Conservation (phyloP, 805 yeast genomes). For the Teunomyces aglyptinius region DNA sequence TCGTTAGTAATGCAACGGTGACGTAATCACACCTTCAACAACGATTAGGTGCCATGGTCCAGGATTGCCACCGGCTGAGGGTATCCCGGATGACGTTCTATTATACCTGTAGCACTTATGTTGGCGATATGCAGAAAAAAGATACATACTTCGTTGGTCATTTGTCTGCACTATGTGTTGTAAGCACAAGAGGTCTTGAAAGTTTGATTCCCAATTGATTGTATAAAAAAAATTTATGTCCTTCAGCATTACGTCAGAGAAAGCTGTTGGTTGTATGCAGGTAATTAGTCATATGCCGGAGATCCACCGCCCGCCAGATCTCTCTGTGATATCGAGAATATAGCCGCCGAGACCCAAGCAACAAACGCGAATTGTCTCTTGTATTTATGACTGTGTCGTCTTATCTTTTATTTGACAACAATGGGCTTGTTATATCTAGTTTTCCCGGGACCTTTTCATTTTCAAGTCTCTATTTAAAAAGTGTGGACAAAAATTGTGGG, state of each 20-base stretch:
- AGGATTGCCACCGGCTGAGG: neutral
- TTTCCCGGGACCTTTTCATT: no score
- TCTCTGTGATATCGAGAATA: neutral
- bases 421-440: no score
- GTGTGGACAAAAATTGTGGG: no score
- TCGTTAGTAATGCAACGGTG: conserved; percentile 21
- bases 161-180: neutral
- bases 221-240: neutral
- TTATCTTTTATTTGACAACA: no score
- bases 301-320: neutral
- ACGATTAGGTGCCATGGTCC: neutral
- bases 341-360: no score
- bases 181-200: neutral
- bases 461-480: no score
- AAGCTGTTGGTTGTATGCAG: neutral
- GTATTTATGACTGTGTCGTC: no score
- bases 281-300: neutral
- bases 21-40: conserved; percentile 12
- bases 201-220: neutral
- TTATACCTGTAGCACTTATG: neutral
- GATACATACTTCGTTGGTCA: neutral
- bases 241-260: neutral
- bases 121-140: neutral
- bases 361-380: no score
- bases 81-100: neutral